Evolutionary conservation across 1,139 yeast species (phyloP).

Genomic region (Eremothecium sinecaudum): DNA sequence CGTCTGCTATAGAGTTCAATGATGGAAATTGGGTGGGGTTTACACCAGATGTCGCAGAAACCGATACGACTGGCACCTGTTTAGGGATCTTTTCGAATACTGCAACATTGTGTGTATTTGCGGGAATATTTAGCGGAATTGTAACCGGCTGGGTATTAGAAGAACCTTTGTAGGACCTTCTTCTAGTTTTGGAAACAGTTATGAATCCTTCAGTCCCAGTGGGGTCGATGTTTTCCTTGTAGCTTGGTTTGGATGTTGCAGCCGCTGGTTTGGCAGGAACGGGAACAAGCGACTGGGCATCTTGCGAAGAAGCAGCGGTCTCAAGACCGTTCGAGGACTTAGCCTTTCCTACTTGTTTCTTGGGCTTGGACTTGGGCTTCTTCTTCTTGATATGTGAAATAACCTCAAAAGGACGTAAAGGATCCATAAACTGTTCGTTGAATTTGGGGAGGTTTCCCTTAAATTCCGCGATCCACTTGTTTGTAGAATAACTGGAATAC

Average conservation of each 20-base stretch:
- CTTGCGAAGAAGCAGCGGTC: neutral
- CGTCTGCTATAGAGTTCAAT: neutral
- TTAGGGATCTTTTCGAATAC: neutral
- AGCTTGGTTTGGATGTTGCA: slow-evolving; percentile 1
- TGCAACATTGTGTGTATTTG: neutral
- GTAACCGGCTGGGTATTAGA: neutral
- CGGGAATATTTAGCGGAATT: neutral
- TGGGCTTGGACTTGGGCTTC: slow-evolving; percentile 5
- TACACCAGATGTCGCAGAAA: neutral
- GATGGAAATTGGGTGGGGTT: neutral
- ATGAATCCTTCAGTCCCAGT: neutral
- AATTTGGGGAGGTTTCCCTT: slow-evolving; percentile 33
- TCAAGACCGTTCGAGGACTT: neutral
- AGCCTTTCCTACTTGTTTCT: neutral
- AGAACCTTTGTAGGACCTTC: too few relatives aligned
- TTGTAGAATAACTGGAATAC: neutral
- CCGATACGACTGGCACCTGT: neutral
- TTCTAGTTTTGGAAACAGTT: neutral
- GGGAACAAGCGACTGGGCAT: neutral
- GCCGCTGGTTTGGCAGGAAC: neutral
- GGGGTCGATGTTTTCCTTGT: neutral
- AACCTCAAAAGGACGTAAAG: slow-evolving; percentile 39
- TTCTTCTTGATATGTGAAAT: slow-evolving; percentile 34
- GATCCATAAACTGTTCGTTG: slow-evolving; percentile 45
- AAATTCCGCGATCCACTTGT: slow-evolving; percentile 22